Evolutionary conservation across 768 basidiomycete species (phyloP).

Genomic region (Crepidotus variabilis): DNA sequence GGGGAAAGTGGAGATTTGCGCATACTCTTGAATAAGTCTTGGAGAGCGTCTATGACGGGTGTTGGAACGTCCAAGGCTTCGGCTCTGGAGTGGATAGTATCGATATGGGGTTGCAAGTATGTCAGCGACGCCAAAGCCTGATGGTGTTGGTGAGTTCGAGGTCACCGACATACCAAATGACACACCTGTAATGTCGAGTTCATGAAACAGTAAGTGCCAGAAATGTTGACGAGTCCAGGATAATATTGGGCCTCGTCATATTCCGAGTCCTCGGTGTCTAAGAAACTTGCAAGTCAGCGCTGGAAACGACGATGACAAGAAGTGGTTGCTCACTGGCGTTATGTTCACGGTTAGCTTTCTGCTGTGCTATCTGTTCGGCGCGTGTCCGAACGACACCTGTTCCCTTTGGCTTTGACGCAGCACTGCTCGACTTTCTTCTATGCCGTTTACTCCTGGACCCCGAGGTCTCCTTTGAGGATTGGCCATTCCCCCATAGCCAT

Average conservation of each 20-base stretch:
- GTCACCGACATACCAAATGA: neutral
- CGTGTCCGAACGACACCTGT: constrained; percentile 35
- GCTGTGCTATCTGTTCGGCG: constrained; percentile 53
- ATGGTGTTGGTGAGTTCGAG: constrained; percentile 1
- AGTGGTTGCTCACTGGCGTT: constrained; percentile 7
- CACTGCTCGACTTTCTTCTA: constrained; percentile 38
- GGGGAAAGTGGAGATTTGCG: constrained; percentile 5
- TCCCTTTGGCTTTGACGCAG: constrained; percentile 12
- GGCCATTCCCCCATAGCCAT: constrained; percentile 56
- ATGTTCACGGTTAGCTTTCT: constrained; percentile 28
- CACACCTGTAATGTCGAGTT: constrained; percentile 88
- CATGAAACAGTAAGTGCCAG: constrained; percentile 97
- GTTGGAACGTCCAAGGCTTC: constrained; percentile 79
- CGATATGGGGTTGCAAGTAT: constrained; percentile 79
- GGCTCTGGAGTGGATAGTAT: constrained; percentile 70
- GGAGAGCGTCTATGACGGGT: constrained; percentile 81
- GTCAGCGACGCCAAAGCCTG: constrained; percentile 88
- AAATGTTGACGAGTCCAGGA: constrained; percentile 92
- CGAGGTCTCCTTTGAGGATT: constrained; percentile 7
- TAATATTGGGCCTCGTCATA: constrained; percentile 52
- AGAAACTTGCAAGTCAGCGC: neutral
- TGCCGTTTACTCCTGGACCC: constrained; percentile 35
- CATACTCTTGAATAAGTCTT: constrained; percentile 66
- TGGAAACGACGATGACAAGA: neutral
- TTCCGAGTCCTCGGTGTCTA: constrained; percentile 15